These are phyloP conservation scores for Gossypium mustelinum DNA, from an alignment of 345 rosid genomes.

Conservation along the genomic window DNA sequence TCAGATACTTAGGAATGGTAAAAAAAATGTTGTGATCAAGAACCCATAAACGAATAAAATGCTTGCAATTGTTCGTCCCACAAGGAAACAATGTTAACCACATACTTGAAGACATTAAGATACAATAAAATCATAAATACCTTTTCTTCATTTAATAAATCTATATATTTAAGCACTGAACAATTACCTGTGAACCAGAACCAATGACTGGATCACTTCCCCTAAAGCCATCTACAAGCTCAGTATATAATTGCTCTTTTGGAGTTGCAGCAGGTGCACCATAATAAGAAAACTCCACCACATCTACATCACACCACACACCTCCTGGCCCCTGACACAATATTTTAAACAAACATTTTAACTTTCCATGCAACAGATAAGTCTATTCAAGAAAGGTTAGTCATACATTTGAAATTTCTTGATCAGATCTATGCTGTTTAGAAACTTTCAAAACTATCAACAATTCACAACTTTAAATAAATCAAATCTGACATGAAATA, in stretches of 20 bases:
- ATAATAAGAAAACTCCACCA: slow-evolving; percentile 70
- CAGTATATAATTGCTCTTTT: slow-evolving; percentile 72
- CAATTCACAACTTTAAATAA: background rate
- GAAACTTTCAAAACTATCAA: slow-evolving; percentile 1
- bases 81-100: background rate
- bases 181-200: slow-evolving; percentile 74
- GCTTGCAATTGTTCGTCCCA: background rate
- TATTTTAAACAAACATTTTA: slow-evolving; percentile 10
- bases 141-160: background rate
- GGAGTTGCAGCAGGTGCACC: slow-evolving; percentile 85
- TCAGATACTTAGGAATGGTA: background rate
- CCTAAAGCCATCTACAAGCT: slow-evolving; percentile 72
- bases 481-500: slow-evolving; percentile 2
- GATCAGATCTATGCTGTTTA: background rate
- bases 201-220: slow-evolving; percentile 81
- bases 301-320: slow-evolving; percentile 88
- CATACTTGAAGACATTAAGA: background rate
- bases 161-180: background rate
- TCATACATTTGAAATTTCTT: background rate
- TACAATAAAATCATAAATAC: background rate
- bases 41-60: background rate
- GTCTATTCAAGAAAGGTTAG: background rate
- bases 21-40: background rate
- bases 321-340: slow-evolving; percentile 78
- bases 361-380: background rate